phyloP scores from a whole-genome alignment of 768 basidiomycete species.

The Lactarius tabidus region DNA sequence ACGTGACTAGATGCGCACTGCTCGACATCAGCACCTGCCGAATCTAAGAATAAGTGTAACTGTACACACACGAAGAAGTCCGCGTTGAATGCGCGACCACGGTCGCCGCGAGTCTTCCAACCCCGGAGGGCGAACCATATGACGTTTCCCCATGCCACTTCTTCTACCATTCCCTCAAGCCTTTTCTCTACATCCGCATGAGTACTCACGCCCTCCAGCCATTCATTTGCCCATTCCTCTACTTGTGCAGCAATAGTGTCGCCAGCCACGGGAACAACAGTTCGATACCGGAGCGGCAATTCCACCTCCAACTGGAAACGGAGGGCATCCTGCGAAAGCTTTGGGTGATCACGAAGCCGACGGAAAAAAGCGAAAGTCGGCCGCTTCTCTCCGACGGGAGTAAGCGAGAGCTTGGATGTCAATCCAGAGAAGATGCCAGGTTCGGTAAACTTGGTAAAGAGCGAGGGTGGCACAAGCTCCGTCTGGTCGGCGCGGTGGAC shows the following conservation, averaged over 20 bases:
- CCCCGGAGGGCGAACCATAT: slow-evolving; percentile 58
- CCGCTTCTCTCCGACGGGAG: slow-evolving; percentile 35
- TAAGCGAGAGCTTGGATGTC: slow-evolving; percentile 27
- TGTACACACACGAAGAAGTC: slow-evolving; percentile 58
- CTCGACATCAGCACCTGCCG: not conserved
- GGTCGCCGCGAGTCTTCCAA: slow-evolving; percentile 35
- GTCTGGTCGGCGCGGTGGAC: slow-evolving; percentile 41
- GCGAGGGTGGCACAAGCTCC: slow-evolving; percentile 32
- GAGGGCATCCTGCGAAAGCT: slow-evolving; percentile 23
- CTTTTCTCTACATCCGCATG: slow-evolving; percentile 30
- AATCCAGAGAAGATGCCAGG: slow-evolving; percentile 25
- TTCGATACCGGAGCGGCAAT: slow-evolving; percentile 18
- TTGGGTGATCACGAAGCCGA: slow-evolving; percentile 49
- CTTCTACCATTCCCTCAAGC: slow-evolving; percentile 57
- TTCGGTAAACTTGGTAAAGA: slow-evolving; percentile 25
- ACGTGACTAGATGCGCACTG: slow-evolving; percentile 67
- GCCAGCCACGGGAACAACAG: slow-evolving; percentile 21
- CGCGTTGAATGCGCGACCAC: slow-evolving; percentile 40
- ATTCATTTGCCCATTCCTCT: slow-evolving; percentile 26
- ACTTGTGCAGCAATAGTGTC: slow-evolving; percentile 23
- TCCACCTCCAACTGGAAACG: slow-evolving; percentile 4
- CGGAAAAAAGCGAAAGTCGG: slow-evolving; percentile 45
- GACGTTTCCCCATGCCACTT: slow-evolving; percentile 52
- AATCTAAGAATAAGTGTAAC: slow-evolving; percentile 15
- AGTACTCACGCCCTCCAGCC: slow-evolving; percentile 4